Conservation (phyloP, 2,329 filamentous ascomycete genomes). For the Penicillium sp. region DNA sequence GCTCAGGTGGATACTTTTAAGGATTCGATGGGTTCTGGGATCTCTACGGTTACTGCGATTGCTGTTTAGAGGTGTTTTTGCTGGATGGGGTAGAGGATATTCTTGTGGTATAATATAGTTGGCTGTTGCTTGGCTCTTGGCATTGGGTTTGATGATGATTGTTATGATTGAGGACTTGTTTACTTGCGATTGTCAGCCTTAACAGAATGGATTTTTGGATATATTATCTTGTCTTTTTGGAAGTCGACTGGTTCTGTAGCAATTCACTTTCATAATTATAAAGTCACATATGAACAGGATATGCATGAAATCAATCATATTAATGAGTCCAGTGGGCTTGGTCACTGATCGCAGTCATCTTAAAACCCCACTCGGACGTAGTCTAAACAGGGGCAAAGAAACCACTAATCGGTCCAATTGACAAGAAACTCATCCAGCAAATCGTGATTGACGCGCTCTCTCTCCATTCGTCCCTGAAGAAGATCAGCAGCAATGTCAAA, state of each 20-base stretch:
- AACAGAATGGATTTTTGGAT: neutral
- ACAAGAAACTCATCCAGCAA: slow-evolving; percentile 10
- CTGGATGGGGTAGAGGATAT: neutral
- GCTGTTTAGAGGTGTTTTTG: neutral
- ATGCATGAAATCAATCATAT: neutral
- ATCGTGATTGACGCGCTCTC: slow-evolving; percentile 2
- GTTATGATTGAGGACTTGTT: neutral
- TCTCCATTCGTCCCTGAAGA: slow-evolving; percentile 3
- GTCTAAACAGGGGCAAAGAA: neutral
- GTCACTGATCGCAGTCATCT: neutral
- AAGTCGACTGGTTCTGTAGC: neutral
- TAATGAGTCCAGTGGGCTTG: neutral
- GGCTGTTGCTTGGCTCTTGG: neutral
- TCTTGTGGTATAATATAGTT: neutral
- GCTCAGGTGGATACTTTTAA: neutral
- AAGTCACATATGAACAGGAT: too few relatives aligned
- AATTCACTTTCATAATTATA: too few relatives aligned
- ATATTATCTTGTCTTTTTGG: neutral
- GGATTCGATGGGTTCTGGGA: neutral
- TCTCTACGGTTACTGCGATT: neutral
- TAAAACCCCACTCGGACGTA: neutral
- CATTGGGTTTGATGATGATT: neutral
- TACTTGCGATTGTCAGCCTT: neutral
- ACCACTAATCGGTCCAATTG: slow-evolving; percentile 1
- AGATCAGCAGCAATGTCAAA: slow-evolving; percentile 12